A percentile compares a stretch with the other conserved stretches of the same genome.
Evolutionary conservation across 116 monocot species (phyloP).

Genomic region (Papilionanthe hybrid): DNA sequence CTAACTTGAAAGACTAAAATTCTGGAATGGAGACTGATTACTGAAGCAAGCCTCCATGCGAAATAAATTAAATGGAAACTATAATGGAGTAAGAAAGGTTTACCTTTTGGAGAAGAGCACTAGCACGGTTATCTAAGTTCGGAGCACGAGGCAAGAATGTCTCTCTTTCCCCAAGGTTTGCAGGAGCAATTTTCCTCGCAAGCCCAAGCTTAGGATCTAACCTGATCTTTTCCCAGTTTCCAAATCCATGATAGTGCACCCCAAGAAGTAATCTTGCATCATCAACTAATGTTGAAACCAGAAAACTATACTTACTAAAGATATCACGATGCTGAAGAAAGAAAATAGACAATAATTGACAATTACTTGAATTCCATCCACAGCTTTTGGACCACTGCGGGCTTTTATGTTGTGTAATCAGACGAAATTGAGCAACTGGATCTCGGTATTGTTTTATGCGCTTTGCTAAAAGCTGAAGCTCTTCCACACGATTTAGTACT

Average conservation of each 20-base stretch:
- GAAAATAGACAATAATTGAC: background rate
- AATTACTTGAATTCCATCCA: conserved; percentile 86
- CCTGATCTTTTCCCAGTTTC: conserved; percentile 98
- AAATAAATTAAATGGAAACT: background rate
- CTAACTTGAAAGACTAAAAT: background rate
- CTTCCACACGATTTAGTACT: conserved; percentile 75
- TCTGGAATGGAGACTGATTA: background rate
- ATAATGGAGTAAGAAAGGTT: background rate
- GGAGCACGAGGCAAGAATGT: conserved; percentile 97
- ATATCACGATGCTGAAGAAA: background rate
- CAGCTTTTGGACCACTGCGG: conserved; percentile 98
- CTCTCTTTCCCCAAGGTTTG: conserved; percentile 71
- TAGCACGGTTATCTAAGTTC: conserved; percentile 90
- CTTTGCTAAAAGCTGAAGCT: conserved; percentile 80
- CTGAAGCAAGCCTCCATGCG: too few relatives aligned
- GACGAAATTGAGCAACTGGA: conserved; percentile 78
- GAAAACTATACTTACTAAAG: background rate
- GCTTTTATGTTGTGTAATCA: conserved; percentile 77
- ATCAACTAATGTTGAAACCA: conserved; percentile 58
- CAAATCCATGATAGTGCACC: conserved; percentile 92
- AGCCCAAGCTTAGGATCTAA: conserved; percentile 75
- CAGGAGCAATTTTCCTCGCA: conserved; percentile 87
- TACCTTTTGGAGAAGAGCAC: conserved; percentile 92
- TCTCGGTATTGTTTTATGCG: conserved; percentile 81
- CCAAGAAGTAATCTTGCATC: conserved; percentile 97